Conservation (phyloP, 2,329 filamentous ascomycete genomes). For the Coniochaeta prunicola region DNA sequence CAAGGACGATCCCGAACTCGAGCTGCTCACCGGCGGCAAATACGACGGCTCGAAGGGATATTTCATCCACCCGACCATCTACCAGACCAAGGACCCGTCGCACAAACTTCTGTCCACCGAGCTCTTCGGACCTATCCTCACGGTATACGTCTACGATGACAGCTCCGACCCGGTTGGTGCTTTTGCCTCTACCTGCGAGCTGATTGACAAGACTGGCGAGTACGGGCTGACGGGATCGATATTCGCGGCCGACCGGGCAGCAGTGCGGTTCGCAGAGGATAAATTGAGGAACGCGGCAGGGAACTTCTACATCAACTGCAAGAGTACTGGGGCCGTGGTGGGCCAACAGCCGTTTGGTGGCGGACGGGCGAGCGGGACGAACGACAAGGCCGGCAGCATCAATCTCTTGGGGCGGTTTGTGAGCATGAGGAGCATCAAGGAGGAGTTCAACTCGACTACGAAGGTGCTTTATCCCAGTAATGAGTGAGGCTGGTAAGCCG, state of each 20-base stretch:
- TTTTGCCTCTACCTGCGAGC: constrained; percentile 44
- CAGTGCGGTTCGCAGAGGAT: constrained; percentile 41
- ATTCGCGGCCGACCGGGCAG: constrained; percentile 39
- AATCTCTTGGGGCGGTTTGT: constrained; percentile 43
- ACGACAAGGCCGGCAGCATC: constrained; percentile 48
- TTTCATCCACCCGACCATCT: constrained; percentile 39
- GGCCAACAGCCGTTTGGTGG: constrained; percentile 51
- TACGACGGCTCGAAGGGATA: constrained; percentile 34
- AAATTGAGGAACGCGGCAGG: constrained; percentile 45
- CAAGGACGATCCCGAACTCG: constrained; percentile 32
- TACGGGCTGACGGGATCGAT: constrained; percentile 51
- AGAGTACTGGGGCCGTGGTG: constrained; percentile 48
- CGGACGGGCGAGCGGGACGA: constrained; percentile 43
- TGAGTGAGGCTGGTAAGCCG: constrained; percentile 30
- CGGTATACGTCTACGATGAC: constrained; percentile 40
- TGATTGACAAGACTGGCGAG: constrained; percentile 65
- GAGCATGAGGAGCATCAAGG: constrained; percentile 48
- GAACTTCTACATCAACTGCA: constrained; percentile 53
- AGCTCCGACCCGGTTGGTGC: constrained; percentile 29
- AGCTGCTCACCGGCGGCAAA: constrained; percentile 35
- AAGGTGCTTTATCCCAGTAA: constrained; percentile 67
- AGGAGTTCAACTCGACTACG: constrained; percentile 61
- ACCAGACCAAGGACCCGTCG: constrained; percentile 29
- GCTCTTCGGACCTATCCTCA: constrained; percentile 41
- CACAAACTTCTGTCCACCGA: constrained; percentile 38